Conservation (phyloP, 148 eudicot species). For the Cornus kousa region DNA sequence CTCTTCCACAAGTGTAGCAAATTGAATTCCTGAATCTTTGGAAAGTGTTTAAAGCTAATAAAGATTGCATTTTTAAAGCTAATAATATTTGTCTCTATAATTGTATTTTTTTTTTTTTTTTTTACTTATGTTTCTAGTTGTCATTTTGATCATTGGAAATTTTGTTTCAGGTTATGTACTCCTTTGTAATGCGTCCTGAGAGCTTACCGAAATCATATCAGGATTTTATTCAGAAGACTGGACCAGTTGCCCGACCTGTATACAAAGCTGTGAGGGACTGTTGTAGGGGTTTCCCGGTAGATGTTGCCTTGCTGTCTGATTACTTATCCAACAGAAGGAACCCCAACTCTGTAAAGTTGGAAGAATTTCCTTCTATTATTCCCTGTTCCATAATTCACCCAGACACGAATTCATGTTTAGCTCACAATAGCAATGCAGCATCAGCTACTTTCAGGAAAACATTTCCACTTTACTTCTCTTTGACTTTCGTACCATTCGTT, state of each 20-base stretch:
- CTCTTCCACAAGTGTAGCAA: neutral
- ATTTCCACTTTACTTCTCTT: conserved; percentile 90
- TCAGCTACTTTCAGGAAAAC: conserved; percentile 88
- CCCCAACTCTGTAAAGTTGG: conserved; percentile 39
- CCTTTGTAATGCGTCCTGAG: conserved; percentile 97
- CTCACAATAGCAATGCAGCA: conserved; percentile 67
- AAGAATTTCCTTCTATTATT: conserved; percentile 79
- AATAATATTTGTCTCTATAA: neutral
- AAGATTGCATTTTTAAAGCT: neutral
- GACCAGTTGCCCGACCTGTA: conserved; percentile 92
- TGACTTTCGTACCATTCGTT: conserved; percentile 94
- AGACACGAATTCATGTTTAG: conserved; percentile 68
- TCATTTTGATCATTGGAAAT: conserved; percentile 8
- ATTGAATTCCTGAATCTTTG: neutral
- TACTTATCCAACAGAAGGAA: conserved; percentile 58
- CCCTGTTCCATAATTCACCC: conserved; percentile 96
- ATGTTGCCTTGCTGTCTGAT: conserved; percentile 71
- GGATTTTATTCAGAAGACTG: conserved; percentile 97
- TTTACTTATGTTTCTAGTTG: neutral
- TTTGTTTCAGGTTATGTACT: conserved; percentile 81
- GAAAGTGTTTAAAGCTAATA: neutral
- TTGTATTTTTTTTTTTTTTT: neutral
- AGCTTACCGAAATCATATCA: conserved; percentile 95
- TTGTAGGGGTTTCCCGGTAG: conserved; percentile 82
- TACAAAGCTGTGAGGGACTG: conserved; percentile 93